Percentiles rank a stretch among this genome's conserved stretches.
phyloP scores from a whole-genome alignment of 768 basidiomycete species.

The Phlebiopsis flavidoalba region DNA sequence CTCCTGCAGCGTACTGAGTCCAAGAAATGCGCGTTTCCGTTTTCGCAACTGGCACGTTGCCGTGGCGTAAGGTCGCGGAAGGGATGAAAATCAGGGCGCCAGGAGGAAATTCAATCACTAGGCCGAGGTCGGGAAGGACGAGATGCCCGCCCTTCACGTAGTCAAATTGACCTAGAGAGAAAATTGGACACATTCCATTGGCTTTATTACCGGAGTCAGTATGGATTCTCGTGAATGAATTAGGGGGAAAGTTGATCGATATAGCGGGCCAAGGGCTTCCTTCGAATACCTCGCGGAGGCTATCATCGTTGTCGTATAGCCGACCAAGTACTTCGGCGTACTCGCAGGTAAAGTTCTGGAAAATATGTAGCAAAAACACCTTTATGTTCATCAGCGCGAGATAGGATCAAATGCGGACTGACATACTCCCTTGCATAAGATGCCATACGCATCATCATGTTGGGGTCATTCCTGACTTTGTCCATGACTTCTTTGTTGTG shows the following conservation, averaged over 20 bases:
- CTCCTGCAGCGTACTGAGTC: slow-evolving; percentile 17
- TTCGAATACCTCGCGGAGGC: background rate
- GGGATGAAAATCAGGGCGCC: slow-evolving; percentile 13
- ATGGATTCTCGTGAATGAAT: slow-evolving; percentile 1
- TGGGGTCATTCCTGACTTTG: background rate
- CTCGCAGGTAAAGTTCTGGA: slow-evolving; percentile 2
- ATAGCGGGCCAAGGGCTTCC: slow-evolving; percentile 6
- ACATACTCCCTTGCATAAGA: background rate
- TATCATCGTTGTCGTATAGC: background rate
- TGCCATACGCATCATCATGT: background rate
- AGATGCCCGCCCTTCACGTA: slow-evolving; percentile 9
- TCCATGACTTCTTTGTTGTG: background rate
- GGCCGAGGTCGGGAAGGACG: slow-evolving; percentile 8
- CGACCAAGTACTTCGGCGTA: background rate
- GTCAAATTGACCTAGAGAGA: slow-evolving; percentile 10
- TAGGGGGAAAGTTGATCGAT: slow-evolving; percentile 12
- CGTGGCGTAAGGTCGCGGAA: slow-evolving; percentile 10
- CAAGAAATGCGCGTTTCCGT: slow-evolving; percentile 10
- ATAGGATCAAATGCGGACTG: no score
- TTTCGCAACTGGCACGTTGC: slow-evolving; percentile 10
- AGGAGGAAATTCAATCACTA: slow-evolving; percentile 14
- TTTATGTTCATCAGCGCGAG: no score
- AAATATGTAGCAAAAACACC: slow-evolving; percentile 4
- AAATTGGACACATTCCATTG: slow-evolving; percentile 6
- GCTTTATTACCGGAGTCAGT: slow-evolving; percentile 2